These are phyloP conservation scores for Talaromyces sp. DNA, from an alignment of 2,329 filamentous ascomycete genomes.

Conservation along the genomic window DNA sequence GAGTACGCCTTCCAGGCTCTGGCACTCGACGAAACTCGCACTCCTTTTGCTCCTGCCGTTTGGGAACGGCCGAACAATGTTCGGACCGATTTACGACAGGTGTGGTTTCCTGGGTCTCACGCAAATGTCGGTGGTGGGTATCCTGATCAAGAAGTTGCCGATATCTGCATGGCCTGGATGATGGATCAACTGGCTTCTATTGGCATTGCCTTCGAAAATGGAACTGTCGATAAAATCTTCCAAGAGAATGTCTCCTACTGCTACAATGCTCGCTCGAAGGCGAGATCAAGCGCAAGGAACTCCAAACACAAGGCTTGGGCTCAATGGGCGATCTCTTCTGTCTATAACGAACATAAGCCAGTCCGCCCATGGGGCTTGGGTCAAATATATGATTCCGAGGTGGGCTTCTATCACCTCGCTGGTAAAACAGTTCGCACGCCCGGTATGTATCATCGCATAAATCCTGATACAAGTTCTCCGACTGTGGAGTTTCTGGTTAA, in stretches of 20 bases:
- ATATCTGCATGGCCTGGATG: background rate
- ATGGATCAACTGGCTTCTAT: background rate
- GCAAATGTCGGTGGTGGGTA: background rate
- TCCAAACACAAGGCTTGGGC: background rate
- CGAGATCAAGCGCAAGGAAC: background rate
- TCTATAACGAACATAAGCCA: background rate
- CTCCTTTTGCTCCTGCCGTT: background rate
- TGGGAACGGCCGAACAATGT: background rate
- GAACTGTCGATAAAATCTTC: background rate
- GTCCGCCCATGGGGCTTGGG: background rate
- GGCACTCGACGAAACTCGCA: background rate
- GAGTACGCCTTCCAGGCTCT: background rate
- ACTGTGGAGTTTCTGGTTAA: background rate
- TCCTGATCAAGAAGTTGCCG: conserved; percentile 1
- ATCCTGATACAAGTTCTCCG: background rate
- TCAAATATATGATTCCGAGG: background rate
- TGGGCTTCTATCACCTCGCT: background rate
- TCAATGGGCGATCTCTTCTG: background rate
- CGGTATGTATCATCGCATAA: background rate
- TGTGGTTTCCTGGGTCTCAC: conserved; percentile 1
- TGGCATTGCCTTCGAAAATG: background rate
- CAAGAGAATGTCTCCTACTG: background rate
- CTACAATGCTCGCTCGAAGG: background rate
- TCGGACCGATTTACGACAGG: background rate
- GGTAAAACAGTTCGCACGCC: background rate